phyloP scores from a whole-genome alignment of 2,329 filamentous ascomycete species.

The Neofusicoccum ribis region DNA sequence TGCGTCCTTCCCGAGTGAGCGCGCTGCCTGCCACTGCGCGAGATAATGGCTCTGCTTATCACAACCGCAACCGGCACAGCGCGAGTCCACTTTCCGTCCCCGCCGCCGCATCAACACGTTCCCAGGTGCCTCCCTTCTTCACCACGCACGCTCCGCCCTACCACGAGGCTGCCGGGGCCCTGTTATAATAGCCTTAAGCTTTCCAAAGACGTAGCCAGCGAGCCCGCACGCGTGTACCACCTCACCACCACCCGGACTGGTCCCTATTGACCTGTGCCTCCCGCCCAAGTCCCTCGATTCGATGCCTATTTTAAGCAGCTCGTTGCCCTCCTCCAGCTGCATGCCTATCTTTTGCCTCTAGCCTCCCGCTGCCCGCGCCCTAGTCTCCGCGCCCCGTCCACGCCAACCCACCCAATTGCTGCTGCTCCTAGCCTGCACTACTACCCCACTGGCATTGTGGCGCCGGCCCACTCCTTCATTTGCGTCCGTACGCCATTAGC shows the following conservation, averaged over 20 bases:
- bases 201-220: slow-evolving; percentile 4
- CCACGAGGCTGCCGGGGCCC: slow-evolving; percentile 7
- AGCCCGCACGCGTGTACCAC: background rate
- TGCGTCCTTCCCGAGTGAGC: slow-evolving; percentile 13
- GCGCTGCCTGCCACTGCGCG: background rate
- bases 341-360: slow-evolving; percentile 9
- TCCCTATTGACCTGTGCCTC: background rate
- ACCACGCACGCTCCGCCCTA: slow-evolving; percentile 1
- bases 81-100: slow-evolving; percentile 17
- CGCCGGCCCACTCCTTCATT: slow-evolving; percentile 16
- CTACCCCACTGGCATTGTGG: slow-evolving; percentile 16
- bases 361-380: slow-evolving; percentile 7
- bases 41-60: slow-evolving; percentile 17
- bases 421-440: background rate
- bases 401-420: background rate
- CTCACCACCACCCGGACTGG: background rate
- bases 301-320: slow-evolving; percentile 19
- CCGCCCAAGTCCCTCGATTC: background rate
- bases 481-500: background rate
- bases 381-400: slow-evolving; percentile 6
- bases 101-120: background rate
- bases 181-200: slow-evolving; percentile 15
- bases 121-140: background rate
- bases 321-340: background rate
- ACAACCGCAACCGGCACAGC: slow-evolving; percentile 9